Conservation (phyloP, 192 early-diverging fungal species). For the Backusella tuberculispora region DNA sequence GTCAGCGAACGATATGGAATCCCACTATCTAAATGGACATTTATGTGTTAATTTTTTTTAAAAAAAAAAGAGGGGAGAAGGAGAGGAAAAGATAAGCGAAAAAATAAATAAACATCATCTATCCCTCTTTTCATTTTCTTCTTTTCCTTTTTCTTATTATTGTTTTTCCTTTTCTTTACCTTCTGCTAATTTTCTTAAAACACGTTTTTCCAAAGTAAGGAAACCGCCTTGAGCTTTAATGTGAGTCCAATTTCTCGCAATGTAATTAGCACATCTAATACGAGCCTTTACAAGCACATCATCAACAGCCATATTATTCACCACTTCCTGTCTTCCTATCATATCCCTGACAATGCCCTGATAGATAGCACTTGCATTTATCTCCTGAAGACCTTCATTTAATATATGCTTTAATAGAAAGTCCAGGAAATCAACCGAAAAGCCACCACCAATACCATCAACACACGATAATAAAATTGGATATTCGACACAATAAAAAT, state of each 20-base stretch:
- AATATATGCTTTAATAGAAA: constrained; percentile 34
- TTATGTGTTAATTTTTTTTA: background rate
- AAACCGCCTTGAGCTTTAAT: constrained; percentile 34
- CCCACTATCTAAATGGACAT: constrained; percentile 26
- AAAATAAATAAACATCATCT: no score
- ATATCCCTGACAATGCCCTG: constrained; percentile 43
- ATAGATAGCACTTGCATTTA: constrained; percentile 37
- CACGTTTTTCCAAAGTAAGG: constrained; percentile 30
- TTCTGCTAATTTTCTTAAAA: constrained; percentile 27
- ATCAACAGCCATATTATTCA: constrained; percentile 42
- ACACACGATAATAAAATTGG: constrained; percentile 43
- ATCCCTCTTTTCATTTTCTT: background rate
- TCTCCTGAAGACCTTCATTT: constrained; percentile 31
- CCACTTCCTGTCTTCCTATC: constrained; percentile 38
- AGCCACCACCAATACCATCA: constrained; percentile 42
- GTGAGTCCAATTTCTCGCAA: constrained; percentile 16
- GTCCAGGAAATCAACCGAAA: constrained; percentile 43
- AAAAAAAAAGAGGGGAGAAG: background rate
- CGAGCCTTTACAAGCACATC: constrained; percentile 31
- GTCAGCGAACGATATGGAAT: constrained; percentile 31
- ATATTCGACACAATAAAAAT: constrained; percentile 40
- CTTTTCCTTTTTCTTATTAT: no score
- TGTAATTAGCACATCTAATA: constrained; percentile 26
- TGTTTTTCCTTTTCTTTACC: constrained; percentile 20
- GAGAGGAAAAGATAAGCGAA: background rate